Conservation (phyloP, 495 filamentous ascomycete species). For the Talaromyces adpressus region DNA sequence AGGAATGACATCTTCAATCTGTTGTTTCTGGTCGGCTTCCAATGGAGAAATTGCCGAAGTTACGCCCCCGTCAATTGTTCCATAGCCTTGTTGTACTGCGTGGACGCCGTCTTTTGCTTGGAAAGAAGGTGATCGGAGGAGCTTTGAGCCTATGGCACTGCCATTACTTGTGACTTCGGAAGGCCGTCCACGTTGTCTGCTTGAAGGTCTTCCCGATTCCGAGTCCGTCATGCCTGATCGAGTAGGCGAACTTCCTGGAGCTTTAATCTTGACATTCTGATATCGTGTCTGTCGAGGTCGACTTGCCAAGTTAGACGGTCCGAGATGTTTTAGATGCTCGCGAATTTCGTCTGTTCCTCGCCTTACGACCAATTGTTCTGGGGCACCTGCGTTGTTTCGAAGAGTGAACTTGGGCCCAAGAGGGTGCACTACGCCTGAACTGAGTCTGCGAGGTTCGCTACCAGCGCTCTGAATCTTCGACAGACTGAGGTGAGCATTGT, state of each 20-base stretch:
- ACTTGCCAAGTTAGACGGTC: conserved; percentile 84
- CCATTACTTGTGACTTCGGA: conserved; percentile 17
- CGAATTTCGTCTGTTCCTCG: conserved; percentile 54
- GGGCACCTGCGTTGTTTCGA: conserved; percentile 20
- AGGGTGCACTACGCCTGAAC: conserved; percentile 10
- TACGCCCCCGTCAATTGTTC: conserved; percentile 32
- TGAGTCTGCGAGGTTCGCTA: conserved; percentile 5
- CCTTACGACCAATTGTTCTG: conserved; percentile 29
- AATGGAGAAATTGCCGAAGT: conserved; percentile 23
- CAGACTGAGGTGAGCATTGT: not conserved
- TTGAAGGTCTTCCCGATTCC: conserved; percentile 20
- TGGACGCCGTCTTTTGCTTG: conserved; percentile 65
- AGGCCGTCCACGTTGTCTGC: not conserved
- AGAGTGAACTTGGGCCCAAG: conserved; percentile 42
- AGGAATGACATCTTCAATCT: not conserved
- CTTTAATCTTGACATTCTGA: conserved; percentile 85
- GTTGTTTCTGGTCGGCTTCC: conserved; percentile 17
- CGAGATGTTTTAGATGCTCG: conserved; percentile 82
- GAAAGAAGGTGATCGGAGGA: conserved; percentile 42
- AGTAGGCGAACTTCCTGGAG: conserved; percentile 41
- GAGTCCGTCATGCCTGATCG: conserved; percentile 32
- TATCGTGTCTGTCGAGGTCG: conserved; percentile 79
- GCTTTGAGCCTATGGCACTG: conserved; percentile 45
- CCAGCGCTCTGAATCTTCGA: not conserved
- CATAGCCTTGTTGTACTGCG: conserved; percentile 59